Evolutionary conservation across 139 green algal species (phyloP).

Genomic region (Picochlorum sp.): DNA sequence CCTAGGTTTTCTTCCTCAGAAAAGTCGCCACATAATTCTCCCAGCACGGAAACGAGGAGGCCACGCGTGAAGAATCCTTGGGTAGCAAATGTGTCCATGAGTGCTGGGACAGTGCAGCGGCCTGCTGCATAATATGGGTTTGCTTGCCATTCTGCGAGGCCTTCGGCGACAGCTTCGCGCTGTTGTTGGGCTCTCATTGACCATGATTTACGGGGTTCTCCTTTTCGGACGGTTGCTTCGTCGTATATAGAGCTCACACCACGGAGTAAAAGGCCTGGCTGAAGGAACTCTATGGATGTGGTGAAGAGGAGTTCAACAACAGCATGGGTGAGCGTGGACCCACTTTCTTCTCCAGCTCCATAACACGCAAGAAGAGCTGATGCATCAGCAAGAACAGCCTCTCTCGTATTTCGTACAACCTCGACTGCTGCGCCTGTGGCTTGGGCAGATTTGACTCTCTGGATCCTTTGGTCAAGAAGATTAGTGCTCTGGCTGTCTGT

Average conservation of each 20-base stretch:
- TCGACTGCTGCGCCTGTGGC: slow-evolving; percentile 16
- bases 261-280: slow-evolving; percentile 70
- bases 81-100: slow-evolving; percentile 67
- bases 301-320: slow-evolving; percentile 79
- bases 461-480: slow-evolving; percentile 30
- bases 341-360: slow-evolving; percentile 37
- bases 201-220: slow-evolving; percentile 43
- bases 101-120: slow-evolving; percentile 64
- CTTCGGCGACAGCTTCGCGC: slow-evolving; percentile 41
- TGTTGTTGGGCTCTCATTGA: slow-evolving; percentile 45
- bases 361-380: slow-evolving; percentile 64
- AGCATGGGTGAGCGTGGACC: slow-evolving; percentile 36
- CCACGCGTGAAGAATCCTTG: slow-evolving; percentile 59
- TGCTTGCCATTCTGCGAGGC: slow-evolving; percentile 64
- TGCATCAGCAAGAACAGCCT: slow-evolving; percentile 62
- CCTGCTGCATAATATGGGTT: slow-evolving; percentile 76
- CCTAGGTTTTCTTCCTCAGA: not conserved
- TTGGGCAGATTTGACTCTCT: slow-evolving; percentile 32
- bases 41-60: slow-evolving; percentile 57
- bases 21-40: slow-evolving; percentile 53
- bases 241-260: slow-evolving; percentile 29
- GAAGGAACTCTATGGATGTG: slow-evolving; percentile 56
- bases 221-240: slow-evolving; percentile 5
- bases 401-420: slow-evolving; percentile 14
- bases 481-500: slow-evolving; percentile 21